Conservation (phyloP, 202 grass and related monocot genomes). For the Dendrocalamus latiflorus region DNA sequence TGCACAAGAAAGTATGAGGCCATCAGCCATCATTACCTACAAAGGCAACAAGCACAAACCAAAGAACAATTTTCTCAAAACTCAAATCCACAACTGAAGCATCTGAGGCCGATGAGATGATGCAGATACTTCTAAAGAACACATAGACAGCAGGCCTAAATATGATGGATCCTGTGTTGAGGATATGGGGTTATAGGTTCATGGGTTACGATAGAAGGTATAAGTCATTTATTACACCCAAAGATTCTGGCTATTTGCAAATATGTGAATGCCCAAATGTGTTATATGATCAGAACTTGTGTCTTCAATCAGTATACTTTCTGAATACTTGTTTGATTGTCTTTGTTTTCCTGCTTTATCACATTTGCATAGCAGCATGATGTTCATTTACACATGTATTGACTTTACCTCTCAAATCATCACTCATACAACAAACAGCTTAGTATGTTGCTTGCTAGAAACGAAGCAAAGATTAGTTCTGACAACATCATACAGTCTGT, state of each 20-base stretch:
- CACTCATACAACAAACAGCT: background rate
- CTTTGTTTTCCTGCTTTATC: background rate
- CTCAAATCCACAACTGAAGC: background rate
- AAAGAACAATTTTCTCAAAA: background rate
- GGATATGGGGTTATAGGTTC: background rate
- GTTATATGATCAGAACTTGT: background rate
- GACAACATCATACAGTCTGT: background rate
- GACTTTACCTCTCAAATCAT: background rate
- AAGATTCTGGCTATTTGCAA: background rate
- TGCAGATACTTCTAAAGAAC: background rate
- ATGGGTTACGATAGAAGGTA: background rate
- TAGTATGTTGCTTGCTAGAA: background rate
- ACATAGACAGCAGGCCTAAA: background rate
- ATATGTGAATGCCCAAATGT: background rate
- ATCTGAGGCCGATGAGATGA: background rate
- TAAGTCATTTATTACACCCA: background rate
- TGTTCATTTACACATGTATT: background rate
- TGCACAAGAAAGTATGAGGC: slow-evolving; percentile 9
- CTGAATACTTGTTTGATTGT: background rate
- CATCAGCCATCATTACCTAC: background rate
- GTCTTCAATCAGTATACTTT: background rate
- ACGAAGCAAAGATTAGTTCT: background rate
- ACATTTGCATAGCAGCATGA: background rate
- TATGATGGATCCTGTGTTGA: background rate
- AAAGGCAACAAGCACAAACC: background rate